These are phyloP conservation scores for Alternaria sp. DNA, from an alignment of 2,329 filamentous ascomycete species.

Conservation along the genomic window DNA sequence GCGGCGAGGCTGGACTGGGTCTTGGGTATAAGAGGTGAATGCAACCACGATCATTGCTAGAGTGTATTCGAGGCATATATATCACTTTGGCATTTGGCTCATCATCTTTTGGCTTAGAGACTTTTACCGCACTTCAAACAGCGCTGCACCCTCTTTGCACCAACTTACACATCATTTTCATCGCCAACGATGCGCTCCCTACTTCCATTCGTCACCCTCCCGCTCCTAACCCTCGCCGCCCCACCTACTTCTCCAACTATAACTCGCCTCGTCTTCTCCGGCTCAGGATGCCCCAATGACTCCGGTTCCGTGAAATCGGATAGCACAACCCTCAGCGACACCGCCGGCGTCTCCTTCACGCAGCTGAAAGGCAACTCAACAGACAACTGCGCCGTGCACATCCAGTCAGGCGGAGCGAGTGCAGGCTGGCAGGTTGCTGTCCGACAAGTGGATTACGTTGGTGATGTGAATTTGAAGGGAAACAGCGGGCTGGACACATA, in stretches of 20 bases:
- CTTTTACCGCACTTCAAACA: neutral
- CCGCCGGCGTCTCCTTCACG: constrained; percentile 35
- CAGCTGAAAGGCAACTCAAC: constrained; percentile 37
- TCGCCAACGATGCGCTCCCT: constrained; percentile 25
- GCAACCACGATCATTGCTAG: neutral
- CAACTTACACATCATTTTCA: neutral
- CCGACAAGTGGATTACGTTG: constrained; percentile 36
- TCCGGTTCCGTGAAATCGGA: constrained; percentile 34
- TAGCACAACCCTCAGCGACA: constrained; percentile 32
- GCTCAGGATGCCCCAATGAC: constrained; percentile 40
- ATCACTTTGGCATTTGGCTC: neutral
- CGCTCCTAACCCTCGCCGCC: constrained; percentile 28
- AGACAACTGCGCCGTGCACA: constrained; percentile 44
- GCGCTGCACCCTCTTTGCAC: neutral
- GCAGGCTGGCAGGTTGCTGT: constrained; percentile 45
- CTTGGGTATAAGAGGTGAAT: neutral
- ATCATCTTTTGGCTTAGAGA: neutral
- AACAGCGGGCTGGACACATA: constrained; percentile 36
- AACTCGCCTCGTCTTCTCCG: constrained; percentile 38
- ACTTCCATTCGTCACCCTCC: constrained; percentile 26
- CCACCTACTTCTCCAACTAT: constrained; percentile 37
- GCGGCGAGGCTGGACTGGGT: neutral
- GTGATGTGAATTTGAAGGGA: constrained; percentile 36
- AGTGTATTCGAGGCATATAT: neutral
- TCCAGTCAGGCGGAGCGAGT: constrained; percentile 35